Conservation (phyloP, 2,329 filamentous ascomycete genomes). For the Pyrenophora graminea region DNA sequence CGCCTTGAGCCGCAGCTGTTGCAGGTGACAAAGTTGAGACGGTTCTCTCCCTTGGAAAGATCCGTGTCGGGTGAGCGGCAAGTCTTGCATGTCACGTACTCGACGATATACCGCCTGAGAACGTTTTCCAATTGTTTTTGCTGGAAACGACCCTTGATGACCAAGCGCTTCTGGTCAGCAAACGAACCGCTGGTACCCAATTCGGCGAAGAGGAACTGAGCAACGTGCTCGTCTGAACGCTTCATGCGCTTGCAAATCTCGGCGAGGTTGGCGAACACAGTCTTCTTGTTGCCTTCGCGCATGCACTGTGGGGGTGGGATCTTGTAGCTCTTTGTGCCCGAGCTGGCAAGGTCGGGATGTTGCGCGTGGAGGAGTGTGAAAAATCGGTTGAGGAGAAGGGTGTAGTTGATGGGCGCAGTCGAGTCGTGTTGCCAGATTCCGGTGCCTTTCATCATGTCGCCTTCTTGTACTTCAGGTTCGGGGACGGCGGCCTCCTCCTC, state of each 20-base stretch:
- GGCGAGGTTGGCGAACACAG: conserved; percentile 97
- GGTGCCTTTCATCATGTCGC: conserved; percentile 84
- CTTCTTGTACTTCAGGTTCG: conserved; percentile 61
- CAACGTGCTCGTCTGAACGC: conserved; percentile 96
- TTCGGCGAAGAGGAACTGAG: conserved; percentile 95
- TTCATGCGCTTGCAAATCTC: conserved; percentile 99
- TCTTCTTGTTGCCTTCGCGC: conserved; percentile 98
- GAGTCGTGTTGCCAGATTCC: conserved; percentile 88
- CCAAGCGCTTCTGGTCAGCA: conserved; percentile 81
- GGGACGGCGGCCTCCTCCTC: conserved; percentile 55
- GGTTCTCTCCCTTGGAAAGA: conserved; percentile 99
- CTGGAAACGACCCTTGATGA: conserved; percentile 99
- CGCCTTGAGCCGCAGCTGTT: conserved; percentile 71
- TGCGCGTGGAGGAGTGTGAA: conserved; percentile 93
- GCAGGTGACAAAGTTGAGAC: conserved; percentile 98
- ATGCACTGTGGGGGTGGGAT: conserved; percentile 98
- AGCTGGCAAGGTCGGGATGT: conserved; percentile 92
- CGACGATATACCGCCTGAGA: conserved; percentile 91
- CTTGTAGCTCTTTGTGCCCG: conserved; percentile 94
- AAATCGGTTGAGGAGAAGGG: conserved; percentile 85
- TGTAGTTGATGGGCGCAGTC: conserved; percentile 78
- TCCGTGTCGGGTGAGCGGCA: conserved; percentile 58
- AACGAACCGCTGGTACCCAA: conserved; percentile 96
- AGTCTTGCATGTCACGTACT: conserved; percentile 99
- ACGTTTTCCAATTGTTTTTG: conserved; percentile 99